Base-by-base conservation (phyloP, 2,329 filamentous ascomycete genomes). In the Aspergillus latus region DNA sequence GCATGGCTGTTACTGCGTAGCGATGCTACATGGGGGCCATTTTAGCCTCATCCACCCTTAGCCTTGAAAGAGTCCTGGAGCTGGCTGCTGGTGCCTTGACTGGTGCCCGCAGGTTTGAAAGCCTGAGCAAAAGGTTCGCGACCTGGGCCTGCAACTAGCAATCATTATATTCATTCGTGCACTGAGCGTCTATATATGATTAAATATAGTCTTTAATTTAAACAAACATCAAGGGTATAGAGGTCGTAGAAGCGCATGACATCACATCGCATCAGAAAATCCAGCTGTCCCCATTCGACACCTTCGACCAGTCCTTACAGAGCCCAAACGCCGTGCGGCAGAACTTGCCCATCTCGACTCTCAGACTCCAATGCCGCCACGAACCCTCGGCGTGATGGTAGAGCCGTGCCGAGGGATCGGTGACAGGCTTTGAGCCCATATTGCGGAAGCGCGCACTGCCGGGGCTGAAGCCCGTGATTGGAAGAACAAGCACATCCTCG, bases 381-480 rank as follows among this genome's bases (percentile, higher is more conserved):
- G 65, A 69, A 4, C 69, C 69, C 53, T 69, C 64, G n/a, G 68
- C 69, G 15, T 59, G 58, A 52, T 72, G 69, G 15, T 61, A 61
- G 5, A 72, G 52, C 32, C 68, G 63, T 6, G 69, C 69, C 7
- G 67, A 60, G 1, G 61, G 62, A 47, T 72, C 64, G 5, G 64
- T 64, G 9, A 66, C 39, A 0, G 68, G 64, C 49, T 68, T 72
- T 7, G 67, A 69, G 7, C 69, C 69, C 69, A 72, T 72, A 34
- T 70, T 71, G 2, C 63, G 62, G 32, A 68, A 67, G 6, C 32
- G 48, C 6, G 66, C 62, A 10, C 69, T 62, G n/a, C 68, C 68
- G 0, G 64, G 65, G 28, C 63, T 68, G n/a, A 72, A 72, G 3
- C 66, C 69, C 1, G 70, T 72, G 40, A 72, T 72, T 0, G 70